Evolutionary conservation across 331 rosid genomes (phyloP).

Genomic region (Prunus yedoensis): DNA sequence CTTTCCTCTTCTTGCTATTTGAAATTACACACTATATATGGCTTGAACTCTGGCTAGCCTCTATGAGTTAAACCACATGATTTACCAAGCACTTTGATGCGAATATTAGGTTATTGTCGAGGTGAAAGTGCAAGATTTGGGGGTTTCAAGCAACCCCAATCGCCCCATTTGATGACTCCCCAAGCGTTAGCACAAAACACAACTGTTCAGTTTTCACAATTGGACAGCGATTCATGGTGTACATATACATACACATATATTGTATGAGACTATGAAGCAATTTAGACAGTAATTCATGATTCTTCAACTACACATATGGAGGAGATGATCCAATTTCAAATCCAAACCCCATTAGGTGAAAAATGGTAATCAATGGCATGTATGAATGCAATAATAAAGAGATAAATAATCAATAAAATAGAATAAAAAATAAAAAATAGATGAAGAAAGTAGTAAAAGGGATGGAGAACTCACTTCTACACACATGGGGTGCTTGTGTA

Average conservation of each 20-base stretch:
- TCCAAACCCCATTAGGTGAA: neutral
- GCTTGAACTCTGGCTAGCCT: neutral
- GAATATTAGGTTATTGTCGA: neutral
- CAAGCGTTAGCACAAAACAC: neutral
- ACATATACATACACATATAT: no score
- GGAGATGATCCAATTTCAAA: neutral
- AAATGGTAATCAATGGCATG: neutral
- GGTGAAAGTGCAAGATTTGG: neutral
- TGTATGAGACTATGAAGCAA: neutral
- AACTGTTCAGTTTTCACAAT: neutral
- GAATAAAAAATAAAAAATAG: neutral
- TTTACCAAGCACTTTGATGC: neutral
- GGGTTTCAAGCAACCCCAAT: neutral
- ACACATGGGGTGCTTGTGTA: constrained; percentile 95
- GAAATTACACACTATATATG: neutral
- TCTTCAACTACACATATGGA: neutral
- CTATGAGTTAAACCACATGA: neutral
- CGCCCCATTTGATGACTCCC: neutral
- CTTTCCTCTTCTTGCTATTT: neutral
- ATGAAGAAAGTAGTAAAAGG: constrained; percentile 5
- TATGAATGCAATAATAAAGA: neutral
- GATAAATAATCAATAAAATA: neutral
- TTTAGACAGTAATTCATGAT: neutral
- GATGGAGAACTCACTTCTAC: constrained; percentile 61
- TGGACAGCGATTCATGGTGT: neutral